phyloP scores from a whole-genome alignment of 148 eudicot species.

The Chenopodium formosanum region DNA sequence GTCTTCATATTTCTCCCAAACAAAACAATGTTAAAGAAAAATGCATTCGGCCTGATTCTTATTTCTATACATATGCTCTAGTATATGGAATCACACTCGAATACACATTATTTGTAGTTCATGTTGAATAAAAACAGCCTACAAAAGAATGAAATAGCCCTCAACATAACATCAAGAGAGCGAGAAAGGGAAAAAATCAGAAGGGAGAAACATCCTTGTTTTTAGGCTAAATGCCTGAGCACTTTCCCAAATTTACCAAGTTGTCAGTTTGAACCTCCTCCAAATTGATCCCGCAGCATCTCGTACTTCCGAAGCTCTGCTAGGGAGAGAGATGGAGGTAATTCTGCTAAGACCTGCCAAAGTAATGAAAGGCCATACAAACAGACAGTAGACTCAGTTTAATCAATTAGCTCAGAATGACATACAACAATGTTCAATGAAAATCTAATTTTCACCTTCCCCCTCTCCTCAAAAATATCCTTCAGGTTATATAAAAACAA shows the following conservation, averaged over 20 bases:
- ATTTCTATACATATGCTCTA: background rate
- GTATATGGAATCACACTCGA: background rate
- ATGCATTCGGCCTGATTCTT: background rate
- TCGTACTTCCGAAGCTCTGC: constrained; percentile 85
- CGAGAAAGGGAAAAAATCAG: background rate
- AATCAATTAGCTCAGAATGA: background rate
- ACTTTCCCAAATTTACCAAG: background rate
- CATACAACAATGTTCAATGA: background rate
- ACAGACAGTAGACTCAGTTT: background rate
- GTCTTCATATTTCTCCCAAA: background rate
- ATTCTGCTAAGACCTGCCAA: constrained; percentile 76
- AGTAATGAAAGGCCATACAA: background rate
- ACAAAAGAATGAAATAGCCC: background rate
- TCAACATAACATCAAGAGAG: background rate
- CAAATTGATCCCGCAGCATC: constrained; percentile 79
- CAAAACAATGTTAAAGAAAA: background rate
- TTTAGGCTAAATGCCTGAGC: background rate
- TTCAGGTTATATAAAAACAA: too few species aligned
- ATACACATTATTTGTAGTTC: background rate
- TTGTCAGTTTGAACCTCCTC: constrained; percentile 59
- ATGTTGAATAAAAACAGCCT: background rate
- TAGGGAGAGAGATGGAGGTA: constrained; percentile 83
- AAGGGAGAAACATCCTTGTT: background rate
- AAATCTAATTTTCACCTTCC: background rate
- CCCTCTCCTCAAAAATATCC: background rate